Percentiles rank a stretch among this genome's conserved stretches.
Evolutionary conservation across 768 basidiomycete genomes (phyloP).

Genomic region (Harrya chromipes): DNA sequence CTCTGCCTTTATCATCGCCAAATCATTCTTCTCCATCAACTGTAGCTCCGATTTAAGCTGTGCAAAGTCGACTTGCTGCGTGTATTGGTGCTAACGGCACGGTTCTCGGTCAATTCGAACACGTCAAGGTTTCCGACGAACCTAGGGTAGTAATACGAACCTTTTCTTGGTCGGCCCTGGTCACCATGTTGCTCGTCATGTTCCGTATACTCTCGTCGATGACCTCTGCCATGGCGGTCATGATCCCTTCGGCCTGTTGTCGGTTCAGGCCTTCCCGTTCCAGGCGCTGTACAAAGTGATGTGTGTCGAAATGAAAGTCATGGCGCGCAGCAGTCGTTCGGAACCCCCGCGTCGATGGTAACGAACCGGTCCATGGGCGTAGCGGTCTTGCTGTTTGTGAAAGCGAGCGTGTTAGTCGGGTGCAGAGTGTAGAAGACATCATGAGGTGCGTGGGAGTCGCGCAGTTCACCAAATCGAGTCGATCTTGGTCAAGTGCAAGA

Average conservation of each 20-base stretch:
- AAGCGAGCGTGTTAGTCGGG: constrained; percentile 4
- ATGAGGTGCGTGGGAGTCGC: constrained; percentile 18
- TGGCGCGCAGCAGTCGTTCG: constrained; percentile 26
- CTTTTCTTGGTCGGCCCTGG: constrained; percentile 95
- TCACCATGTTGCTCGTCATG: constrained; percentile 96
- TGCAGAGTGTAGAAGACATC: constrained; percentile 14
- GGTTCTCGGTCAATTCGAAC: constrained; percentile 2
- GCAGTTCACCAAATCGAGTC: not conserved
- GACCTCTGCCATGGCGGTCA: constrained; percentile 95
- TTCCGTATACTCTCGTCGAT: constrained; percentile 96
- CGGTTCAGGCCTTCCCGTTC: constrained; percentile 87
- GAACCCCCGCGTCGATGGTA: constrained; percentile 21
- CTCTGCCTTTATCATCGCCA: constrained; percentile 93
- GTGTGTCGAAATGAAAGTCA: constrained; percentile 91
- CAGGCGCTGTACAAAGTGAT: constrained; percentile 88
- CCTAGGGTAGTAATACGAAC: constrained; percentile 37
- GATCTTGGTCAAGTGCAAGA: too few species aligned
- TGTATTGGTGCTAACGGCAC: constrained; percentile 72
- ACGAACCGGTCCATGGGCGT: not conserved
- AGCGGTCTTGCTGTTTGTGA: constrained; percentile 2
- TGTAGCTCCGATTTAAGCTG: constrained; percentile 96
- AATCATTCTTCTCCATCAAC: constrained; percentile 94
- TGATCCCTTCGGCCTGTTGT: constrained; percentile 93
- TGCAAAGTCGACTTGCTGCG: constrained; percentile 95
- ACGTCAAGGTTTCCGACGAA: too few species aligned